Base-by-base conservation (phyloP, 2,329 filamentous ascomycete species). In the Microcyclospora tardicrescens region DNA sequence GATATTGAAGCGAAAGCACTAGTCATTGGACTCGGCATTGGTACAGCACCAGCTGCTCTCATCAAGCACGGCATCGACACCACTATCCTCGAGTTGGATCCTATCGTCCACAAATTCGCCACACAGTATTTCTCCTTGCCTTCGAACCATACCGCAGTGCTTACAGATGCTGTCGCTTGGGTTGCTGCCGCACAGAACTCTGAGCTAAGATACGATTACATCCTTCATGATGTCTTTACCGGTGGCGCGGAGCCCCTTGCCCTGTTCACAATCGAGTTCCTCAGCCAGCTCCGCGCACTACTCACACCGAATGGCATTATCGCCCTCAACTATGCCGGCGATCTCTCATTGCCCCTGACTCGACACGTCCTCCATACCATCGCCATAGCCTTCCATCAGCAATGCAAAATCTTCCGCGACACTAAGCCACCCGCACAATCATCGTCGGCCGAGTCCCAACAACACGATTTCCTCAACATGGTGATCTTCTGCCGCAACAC, bases 141-240 rank as follows among this genome's bases (percentile, higher is more conserved):
- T 2, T 57, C 69, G 15, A 84, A 89, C 50, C 84, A 91, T 61
- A 83, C 75, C 0, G 72, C 81, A n/a, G 73, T 84, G 38, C 79
- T 96, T 45, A 74, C 79, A 36, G 85, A 98, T 52, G 91, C 91
- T 0, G 76, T 86, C 2, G 63, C 65, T n/a, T 94, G 73, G 54
- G 72, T 79, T 6, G 37, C 41, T 10, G 62, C 78, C 59, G 72
- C 76, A 13, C 16, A 67, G 67, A 8, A 4, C 19, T 24, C 19
- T 24, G 5, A 24, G 19, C 19, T 5, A 24, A 37, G 40, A 19
- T 98, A 81, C 59, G 81, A 95, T 63, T 96, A 94, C 65, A 91
- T 98, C 54, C 72, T 98, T 38, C 91, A 98, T 59, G 91, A 98
- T 51, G 91, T 98, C 16, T 98, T 98, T 59, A 98, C 91, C 1